phyloP scores from a whole-genome alignment of 441 rosid species.

The Oxalis stricta region DNA sequence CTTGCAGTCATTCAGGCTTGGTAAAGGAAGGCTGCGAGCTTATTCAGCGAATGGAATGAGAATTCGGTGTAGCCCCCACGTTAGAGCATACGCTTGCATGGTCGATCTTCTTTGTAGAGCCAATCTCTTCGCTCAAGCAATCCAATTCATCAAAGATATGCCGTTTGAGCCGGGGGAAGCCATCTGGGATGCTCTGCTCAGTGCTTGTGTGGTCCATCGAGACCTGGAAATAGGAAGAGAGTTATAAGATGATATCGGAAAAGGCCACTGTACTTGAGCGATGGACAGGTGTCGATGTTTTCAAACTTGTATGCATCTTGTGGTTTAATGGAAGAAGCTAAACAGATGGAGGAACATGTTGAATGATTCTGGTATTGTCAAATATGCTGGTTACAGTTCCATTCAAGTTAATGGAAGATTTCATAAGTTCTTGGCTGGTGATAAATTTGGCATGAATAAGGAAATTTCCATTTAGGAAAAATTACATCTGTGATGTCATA shows the following conservation, averaged over 20 bases:
- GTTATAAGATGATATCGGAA: slow-evolving; percentile 5
- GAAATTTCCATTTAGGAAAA: too few relatives aligned
- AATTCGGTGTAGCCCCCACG: slow-evolving; percentile 14
- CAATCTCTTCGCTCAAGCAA: slow-evolving; percentile 6
- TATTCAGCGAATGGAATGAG: slow-evolving; percentile 12
- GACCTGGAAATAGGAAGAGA: slow-evolving; percentile 12
- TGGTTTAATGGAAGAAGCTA: slow-evolving; percentile 18
- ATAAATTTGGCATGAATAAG: neutral
- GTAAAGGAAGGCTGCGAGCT: slow-evolving; percentile 15
- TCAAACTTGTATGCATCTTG: slow-evolving; percentile 15
- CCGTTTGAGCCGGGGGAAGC: slow-evolving; percentile 18
- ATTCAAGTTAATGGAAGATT: slow-evolving; percentile 11
- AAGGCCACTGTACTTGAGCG: slow-evolving; percentile 9
- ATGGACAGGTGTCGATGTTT: slow-evolving; percentile 21
- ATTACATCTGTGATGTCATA: too few relatives aligned
- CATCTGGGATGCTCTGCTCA: slow-evolving; percentile 17
- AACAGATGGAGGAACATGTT: slow-evolving; percentile 16
- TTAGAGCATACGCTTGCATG: slow-evolving; percentile 22
- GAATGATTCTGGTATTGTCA: slow-evolving; percentile 14
- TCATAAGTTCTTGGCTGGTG: slow-evolving; percentile 16
- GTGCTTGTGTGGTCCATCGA: slow-evolving; percentile 16
- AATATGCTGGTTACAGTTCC: slow-evolving; percentile 13
- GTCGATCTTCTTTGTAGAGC: slow-evolving; percentile 16
- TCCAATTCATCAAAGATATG: slow-evolving; percentile 11
- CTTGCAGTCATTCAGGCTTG: slow-evolving; percentile 22